phyloP scores from a whole-genome alignment of 306 rosid species.

The Casuarina equisetifolia region DNA sequence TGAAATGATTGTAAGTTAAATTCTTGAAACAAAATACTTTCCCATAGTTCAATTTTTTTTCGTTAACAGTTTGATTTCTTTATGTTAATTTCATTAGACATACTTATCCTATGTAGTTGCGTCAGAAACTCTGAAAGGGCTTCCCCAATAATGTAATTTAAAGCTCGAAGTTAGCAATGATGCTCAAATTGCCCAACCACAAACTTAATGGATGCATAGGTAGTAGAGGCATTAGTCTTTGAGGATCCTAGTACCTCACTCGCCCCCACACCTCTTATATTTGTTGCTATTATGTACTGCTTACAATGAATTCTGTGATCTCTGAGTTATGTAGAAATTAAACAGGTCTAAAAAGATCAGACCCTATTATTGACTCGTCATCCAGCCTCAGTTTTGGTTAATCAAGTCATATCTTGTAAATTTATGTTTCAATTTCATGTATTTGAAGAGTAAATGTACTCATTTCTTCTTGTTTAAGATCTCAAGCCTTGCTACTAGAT shows the following conservation, averaged over 20 bases:
- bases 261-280: not conserved
- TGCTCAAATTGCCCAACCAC: not conserved
- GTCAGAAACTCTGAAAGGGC: not conserved
- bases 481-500: not conserved
- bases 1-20: slow-evolving; percentile 36
- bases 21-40: not conserved
- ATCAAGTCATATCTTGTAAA: not conserved
- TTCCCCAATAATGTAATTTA: not conserved
- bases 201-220: not conserved
- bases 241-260: too few relatives aligned
- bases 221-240: not conserved
- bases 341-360: not conserved
- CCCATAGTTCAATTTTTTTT: not conserved
- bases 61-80: not conserved
- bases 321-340: not conserved
- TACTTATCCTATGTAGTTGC: not conserved
- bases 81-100: not conserved
- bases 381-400: not conserved
- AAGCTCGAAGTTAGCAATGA: not conserved
- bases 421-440: not conserved
- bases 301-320: not conserved
- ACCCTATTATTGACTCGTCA: not conserved
- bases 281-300: not conserved
- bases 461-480: not conserved
- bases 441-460: not conserved